Conservation (phyloP, 1,284 basidiomycete species). For the Sporisorium reilianum region DNA sequence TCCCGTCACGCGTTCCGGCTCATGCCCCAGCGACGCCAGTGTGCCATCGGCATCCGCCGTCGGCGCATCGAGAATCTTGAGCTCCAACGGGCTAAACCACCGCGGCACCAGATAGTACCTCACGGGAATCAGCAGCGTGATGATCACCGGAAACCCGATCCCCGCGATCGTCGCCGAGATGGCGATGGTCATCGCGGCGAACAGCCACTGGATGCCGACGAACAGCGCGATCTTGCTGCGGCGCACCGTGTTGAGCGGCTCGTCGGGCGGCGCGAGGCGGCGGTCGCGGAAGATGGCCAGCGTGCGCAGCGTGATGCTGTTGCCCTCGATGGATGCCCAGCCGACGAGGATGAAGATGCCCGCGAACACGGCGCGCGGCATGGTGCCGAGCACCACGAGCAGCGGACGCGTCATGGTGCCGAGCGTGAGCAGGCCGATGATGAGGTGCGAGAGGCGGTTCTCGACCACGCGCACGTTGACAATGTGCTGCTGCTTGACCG, state of each 20-base stretch:
- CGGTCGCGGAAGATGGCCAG: slow-evolving; percentile 84
- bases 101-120: slow-evolving; percentile 80
- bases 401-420: slow-evolving; percentile 68
- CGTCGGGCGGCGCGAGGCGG: slow-evolving; percentile 39
- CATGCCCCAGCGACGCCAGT: slow-evolving; percentile 61
- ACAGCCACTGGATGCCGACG: slow-evolving; percentile 81
- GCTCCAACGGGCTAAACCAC: slow-evolving; percentile 83
- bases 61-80: slow-evolving; percentile 86
- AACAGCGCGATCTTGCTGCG: slow-evolving; percentile 83
- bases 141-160: slow-evolving; percentile 91
- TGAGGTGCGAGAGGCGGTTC: slow-evolving; percentile 65
- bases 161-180: slow-evolving; percentile 84
- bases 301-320: slow-evolving; percentile 86
- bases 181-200: slow-evolving; percentile 89
- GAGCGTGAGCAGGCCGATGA: slow-evolving; percentile 66
- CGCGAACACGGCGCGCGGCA: slow-evolving; percentile 63
- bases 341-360: slow-evolving; percentile 69
- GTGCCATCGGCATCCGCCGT: slow-evolving; percentile 75
- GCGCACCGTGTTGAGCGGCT: slow-evolving; percentile 79
- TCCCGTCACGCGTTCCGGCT: slow-evolving; percentile 59
- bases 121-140: slow-evolving; percentile 86
- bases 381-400: slow-evolving; percentile 65
- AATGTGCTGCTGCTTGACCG: slow-evolving; percentile 53
- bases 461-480: slow-evolving; percentile 63
- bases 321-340: slow-evolving; percentile 77